phyloP scores from a whole-genome alignment of 139 green algal species.

The Pleodorina starrii region DNA sequence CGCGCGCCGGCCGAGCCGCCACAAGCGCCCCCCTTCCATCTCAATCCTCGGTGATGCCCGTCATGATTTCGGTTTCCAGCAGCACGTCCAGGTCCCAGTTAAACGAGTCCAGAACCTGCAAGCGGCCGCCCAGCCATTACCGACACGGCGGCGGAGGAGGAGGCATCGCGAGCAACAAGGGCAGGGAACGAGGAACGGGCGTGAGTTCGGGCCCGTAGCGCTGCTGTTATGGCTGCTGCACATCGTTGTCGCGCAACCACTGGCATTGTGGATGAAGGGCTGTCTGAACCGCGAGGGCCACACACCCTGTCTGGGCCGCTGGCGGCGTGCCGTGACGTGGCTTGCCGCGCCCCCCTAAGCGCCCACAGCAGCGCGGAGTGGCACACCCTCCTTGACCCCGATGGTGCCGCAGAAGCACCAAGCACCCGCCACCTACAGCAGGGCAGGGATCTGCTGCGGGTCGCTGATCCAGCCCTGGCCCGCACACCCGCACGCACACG shows the following conservation, averaged over 20 bases:
- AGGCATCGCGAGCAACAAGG: neutral
- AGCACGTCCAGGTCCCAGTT: slow-evolving; percentile 26
- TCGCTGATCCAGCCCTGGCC: neutral
- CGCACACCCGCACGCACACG: neutral
- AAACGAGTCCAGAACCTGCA: slow-evolving; percentile 8
- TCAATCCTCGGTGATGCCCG: neutral
- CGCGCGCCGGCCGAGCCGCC: too few species aligned
- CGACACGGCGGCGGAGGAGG: too few species aligned
- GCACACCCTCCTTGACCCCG: too few species aligned
- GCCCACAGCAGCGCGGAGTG: too few species aligned
- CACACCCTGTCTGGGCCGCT: too few species aligned
- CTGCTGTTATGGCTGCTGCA: too few species aligned
- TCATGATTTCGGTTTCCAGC: slow-evolving; percentile 2
- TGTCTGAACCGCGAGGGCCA: too few species aligned
- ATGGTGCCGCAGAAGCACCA: neutral
- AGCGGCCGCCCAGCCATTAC: neutral
- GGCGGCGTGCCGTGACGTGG: too few species aligned
- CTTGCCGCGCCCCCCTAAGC: too few species aligned
- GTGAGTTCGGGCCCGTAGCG: neutral
- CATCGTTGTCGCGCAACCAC: neutral
- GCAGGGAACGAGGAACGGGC: neutral
- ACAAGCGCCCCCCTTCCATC: neutral
- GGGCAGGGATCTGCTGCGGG: neutral
- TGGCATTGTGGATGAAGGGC: neutral
- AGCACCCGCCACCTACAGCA: neutral